These are phyloP conservation scores for Aspergillus pseudotamarii DNA, from an alignment of 2,329 filamentous ascomycete genomes.

Conservation along the genomic window DNA sequence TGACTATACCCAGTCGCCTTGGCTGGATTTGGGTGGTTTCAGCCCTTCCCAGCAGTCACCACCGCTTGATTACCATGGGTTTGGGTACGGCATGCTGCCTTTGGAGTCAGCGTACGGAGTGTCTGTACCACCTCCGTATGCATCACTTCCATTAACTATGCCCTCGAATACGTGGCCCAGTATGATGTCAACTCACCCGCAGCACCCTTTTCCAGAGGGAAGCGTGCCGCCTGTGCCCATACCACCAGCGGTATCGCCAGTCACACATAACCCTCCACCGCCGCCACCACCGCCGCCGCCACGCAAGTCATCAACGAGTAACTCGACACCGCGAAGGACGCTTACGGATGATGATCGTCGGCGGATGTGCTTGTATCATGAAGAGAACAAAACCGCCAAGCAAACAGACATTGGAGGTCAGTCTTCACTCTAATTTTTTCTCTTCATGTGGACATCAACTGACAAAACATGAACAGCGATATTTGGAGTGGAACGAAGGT, in stretches of 20 bases:
- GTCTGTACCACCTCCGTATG: constrained; percentile 60
- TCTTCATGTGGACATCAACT: constrained; percentile 15
- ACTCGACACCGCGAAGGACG: constrained; percentile 75
- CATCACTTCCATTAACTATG: constrained; percentile 70
- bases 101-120: constrained; percentile 58
- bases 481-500: constrained; percentile 98
- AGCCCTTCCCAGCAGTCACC: constrained; percentile 65
- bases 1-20: constrained; percentile 48
- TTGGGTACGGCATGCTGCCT: constrained; percentile 65
- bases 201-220: constrained; percentile 57
- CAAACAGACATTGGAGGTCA: constrained; percentile 93
- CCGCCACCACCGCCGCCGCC: constrained; percentile 27
- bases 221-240: constrained; percentile 61
- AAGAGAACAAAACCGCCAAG: constrained; percentile 86
- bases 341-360: constrained; percentile 88
- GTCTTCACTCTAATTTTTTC: constrained; percentile 29
- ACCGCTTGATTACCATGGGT: constrained; percentile 69
- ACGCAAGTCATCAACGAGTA: constrained; percentile 45
- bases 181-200: constrained; percentile 71
- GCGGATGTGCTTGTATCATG: constrained; percentile 90
- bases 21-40: constrained; percentile 50
- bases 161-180: constrained; percentile 74
- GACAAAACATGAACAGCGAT: constrained; percentile 57
- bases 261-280: constrained; percentile 34
- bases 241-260: constrained; percentile 56